Evolutionary conservation across 2,329 filamentous ascomycete species (phyloP).

Genomic region (Talaromyces sp.): DNA sequence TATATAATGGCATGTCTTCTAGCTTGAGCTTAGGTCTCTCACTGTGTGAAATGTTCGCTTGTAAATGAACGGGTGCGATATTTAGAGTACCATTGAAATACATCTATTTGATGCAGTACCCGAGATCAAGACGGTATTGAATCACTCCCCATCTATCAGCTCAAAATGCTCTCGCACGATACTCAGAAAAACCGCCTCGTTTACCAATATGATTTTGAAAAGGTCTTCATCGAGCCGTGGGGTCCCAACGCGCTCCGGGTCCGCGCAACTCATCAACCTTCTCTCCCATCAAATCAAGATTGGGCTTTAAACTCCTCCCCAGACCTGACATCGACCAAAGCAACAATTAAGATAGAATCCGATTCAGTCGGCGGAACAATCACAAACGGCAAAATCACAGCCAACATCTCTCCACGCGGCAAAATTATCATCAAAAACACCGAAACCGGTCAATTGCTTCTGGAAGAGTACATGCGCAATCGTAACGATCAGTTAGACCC

Average conservation of each 20-base stretch:
- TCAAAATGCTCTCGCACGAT: conserved; percentile 33
- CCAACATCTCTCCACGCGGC: conserved; percentile 45
- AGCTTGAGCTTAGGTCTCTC: neutral
- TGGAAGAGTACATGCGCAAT: conserved; percentile 55
- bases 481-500: conserved; percentile 53
- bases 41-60: too few species aligned
- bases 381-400: conserved; percentile 50
- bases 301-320: conserved; percentile 35
- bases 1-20: neutral
- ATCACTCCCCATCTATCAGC: neutral
- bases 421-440: conserved; percentile 50
- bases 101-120: too few species aligned
- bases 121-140: too few species aligned
- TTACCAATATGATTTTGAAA: conserved; percentile 38
- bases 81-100: too few species aligned
- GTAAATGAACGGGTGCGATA: too few species aligned
- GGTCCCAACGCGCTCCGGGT: conserved; percentile 38
- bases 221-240: conserved; percentile 39
- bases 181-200: conserved; percentile 28
- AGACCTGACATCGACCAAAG: neutral
- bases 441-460: conserved; percentile 38
- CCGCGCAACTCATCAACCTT: conserved; percentile 36
- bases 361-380: conserved; percentile 31
- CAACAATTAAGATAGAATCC: conserved; percentile 18
- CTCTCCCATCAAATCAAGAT: conserved; percentile 32